Conservation (phyloP, 768 basidiomycete genomes). For the Collybia mongolica region DNA sequence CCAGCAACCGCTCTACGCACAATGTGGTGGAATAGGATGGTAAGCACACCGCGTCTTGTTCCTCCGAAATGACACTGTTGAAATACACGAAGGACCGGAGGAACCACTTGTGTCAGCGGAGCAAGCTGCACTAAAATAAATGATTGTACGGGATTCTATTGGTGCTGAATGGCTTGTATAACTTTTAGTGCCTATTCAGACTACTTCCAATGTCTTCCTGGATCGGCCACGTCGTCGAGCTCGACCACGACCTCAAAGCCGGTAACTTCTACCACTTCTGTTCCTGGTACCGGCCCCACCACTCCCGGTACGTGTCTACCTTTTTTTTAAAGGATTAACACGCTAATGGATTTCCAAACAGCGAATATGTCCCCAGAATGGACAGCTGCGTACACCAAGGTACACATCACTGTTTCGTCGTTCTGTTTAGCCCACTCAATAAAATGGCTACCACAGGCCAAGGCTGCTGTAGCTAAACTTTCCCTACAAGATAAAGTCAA, state of each 20-base stretch:
- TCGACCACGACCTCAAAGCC: slow-evolving; percentile 21
- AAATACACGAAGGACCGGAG: slow-evolving; percentile 38
- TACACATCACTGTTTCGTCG: slow-evolving; percentile 10
- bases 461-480: slow-evolving; percentile 45
- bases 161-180: not conserved
- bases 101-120: slow-evolving; percentile 46
- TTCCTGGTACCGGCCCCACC: no score
- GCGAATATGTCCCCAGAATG: slow-evolving; percentile 49
- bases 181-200: slow-evolving; percentile 22
- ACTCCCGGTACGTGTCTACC: no score
- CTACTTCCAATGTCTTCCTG: slow-evolving; percentile 52
- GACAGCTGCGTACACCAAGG: slow-evolving; percentile 54
- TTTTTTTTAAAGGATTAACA: not conserved
- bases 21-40: slow-evolving; percentile 55
- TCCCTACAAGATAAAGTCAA: slow-evolving; percentile 57
- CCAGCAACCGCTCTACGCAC: slow-evolving; percentile 40
- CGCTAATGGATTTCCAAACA: slow-evolving; percentile 2
- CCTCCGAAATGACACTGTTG: not conserved
- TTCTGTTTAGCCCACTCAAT: not conserved
- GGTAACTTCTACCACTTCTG: slow-evolving; percentile 16
- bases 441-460: slow-evolving; percentile 32
- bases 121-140: slow-evolving; percentile 43
- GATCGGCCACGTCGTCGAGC: slow-evolving; percentile 24
- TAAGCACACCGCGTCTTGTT: slow-evolving; percentile 14
- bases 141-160: slow-evolving; percentile 30